A percentile compares a stretch with the other conserved stretches of the same genome.
Evolutionary conservation across 345 rosid species (phyloP).

Genomic region (Brassica juncea): DNA sequence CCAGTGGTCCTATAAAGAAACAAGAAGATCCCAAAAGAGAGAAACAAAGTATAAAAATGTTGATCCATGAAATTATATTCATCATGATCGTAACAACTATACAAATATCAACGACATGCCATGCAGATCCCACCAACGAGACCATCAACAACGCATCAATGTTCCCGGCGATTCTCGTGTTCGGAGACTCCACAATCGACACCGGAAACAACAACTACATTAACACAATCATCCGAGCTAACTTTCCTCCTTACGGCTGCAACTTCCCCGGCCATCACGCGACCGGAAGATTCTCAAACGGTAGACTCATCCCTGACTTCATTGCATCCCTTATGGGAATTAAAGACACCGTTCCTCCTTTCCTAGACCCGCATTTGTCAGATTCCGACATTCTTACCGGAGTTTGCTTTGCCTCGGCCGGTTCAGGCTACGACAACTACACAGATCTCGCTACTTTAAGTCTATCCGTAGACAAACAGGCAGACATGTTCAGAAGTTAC

Average conservation of each 20-base stretch:
- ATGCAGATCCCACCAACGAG: constrained; percentile 20
- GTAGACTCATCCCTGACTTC: constrained; percentile 38
- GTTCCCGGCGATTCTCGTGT: constrained; percentile 40
- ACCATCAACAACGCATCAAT: constrained; percentile 18
- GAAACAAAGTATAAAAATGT: constrained; percentile 4
- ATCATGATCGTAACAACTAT: constrained; percentile 17
- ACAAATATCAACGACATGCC: not conserved
- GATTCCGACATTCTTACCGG: constrained; percentile 34
- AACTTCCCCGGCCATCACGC: constrained; percentile 36
- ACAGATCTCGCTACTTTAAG: constrained; percentile 28
- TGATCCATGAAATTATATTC: constrained; percentile 10
- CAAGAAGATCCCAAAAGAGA: not conserved
- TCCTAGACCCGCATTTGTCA: constrained; percentile 28
- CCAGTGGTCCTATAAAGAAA: not conserved
- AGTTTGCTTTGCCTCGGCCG: constrained; percentile 40
- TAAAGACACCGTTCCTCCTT: constrained; percentile 42
- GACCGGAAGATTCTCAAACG: constrained; percentile 45
- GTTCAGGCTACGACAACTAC: constrained; percentile 36
- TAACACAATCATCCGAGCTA: constrained; percentile 1
- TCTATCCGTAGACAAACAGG: constrained; percentile 50
- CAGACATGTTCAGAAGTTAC: constrained; percentile 45
- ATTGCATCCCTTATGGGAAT: constrained; percentile 32
- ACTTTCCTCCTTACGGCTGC: constrained; percentile 42
- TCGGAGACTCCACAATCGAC: constrained; percentile 42
- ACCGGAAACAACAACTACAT: constrained; percentile 44